Evolutionary conservation across 805 yeast species (phyloP), one percentile per base, ranked within the genome.

Genomic region (Candida xyloterini): DNA sequence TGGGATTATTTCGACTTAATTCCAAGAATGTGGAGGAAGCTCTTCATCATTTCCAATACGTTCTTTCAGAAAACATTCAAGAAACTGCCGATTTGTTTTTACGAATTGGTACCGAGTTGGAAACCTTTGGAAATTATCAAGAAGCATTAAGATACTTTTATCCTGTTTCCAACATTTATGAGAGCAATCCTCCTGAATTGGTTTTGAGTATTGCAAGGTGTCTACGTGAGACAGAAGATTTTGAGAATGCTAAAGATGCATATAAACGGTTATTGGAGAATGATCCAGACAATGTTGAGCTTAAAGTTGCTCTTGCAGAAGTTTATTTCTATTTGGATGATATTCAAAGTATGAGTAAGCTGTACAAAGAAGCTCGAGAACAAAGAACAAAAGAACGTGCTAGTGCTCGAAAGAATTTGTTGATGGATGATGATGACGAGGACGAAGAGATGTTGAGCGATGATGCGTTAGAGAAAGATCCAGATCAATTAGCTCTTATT

Each of bases 231-330:
- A 69, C 80, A 0, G 89, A 82, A 15, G 81, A 84, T 38, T 85
- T 76, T 50, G 69, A 65, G 18, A 73, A 74, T 35, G 95, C 95
- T 0, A 77, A 73, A 49, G 67, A 66, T 22, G 79, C 80, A 2
- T 84, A 78, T 54, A 65, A 66, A 33, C 63, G 73, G 10, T 73
- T 84, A 2, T 57, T 83, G 15, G 66, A 65, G n/a, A 59, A 61
- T 27, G 79, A 78, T 8, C 84, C 87, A 0, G 70, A 70, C 8
- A 80, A 87, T 50, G 63, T 84, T 23, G 95, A 89, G 45, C 76
- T 81, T 9, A 79, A 84, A 51, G 70, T 90, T 21, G 81, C 85
- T 0, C 66, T 93, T 18, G 95, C 93, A 0, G 98, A 93, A 62
- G 78, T 88, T 1, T 76, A 80, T 44, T 86, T 81, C 48, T 79